phyloP scores from a whole-genome alignment of 140 eudicot genomes.

The Oenanthe javanica region DNA sequence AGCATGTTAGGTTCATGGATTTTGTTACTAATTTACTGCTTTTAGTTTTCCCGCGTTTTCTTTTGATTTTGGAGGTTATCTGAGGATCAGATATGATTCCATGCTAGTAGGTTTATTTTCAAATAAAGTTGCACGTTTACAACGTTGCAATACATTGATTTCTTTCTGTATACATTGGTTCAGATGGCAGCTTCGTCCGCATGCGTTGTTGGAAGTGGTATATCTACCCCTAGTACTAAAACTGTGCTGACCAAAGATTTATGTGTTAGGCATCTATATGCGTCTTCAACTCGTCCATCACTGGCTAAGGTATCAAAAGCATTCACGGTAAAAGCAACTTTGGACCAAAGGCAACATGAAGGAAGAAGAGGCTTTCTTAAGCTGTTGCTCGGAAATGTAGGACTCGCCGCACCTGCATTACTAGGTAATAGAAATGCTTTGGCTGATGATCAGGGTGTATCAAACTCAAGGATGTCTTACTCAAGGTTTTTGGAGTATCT shows the following conservation, averaged over 20 bases:
- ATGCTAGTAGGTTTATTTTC: neutral
- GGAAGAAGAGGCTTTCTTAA: conserved; percentile 81
- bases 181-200: conserved; percentile 78
- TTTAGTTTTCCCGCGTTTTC: neutral
- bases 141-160: neutral
- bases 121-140: neutral
- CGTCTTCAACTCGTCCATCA: conserved; percentile 38
- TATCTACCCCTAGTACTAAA: conserved; percentile 39
- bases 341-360: conserved; percentile 38
- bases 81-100: neutral
- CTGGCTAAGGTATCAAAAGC: conserved; percentile 34
- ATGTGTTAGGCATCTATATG: conserved; percentile 31
- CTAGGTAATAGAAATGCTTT: conserved; percentile 50
- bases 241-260: conserved; percentile 28
- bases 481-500: conserved; percentile 91
- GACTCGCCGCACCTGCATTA: conserved; percentile 55
- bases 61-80: neutral
- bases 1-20: neutral
- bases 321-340: conserved; percentile 43
- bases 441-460: conserved; percentile 93
- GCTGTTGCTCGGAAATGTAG: conserved; percentile 61
- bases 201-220: conserved; percentile 59
- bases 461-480: conserved; percentile 98
- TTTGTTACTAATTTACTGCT: neutral
- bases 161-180: conserved; percentile 3